Evolutionary conservation across 2,329 filamentous ascomycete species (phyloP), one percentile per base, ranked within the genome.

Genomic region (Boeremia exigua): DNA sequence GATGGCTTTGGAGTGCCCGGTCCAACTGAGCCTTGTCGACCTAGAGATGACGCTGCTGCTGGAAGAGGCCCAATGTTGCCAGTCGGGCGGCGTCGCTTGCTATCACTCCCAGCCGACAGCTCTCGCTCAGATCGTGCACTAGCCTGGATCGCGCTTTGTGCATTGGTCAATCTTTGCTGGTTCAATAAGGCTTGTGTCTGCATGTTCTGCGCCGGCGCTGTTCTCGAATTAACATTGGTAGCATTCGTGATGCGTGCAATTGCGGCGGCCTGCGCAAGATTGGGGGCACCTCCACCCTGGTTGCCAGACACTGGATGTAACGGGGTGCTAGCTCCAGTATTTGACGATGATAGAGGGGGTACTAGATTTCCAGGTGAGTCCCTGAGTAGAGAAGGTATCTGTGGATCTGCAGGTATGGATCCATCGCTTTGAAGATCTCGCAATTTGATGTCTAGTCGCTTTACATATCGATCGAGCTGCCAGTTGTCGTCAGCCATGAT

Each of bases 1-100:
- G 72, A 68, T 7, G 82, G 78, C 66, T 87, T 87, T 4, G 86
- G 86, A 1, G 86, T 88, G n/a, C 84, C 84, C 15, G 84, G 86
- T 0, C 85, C 86, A 11, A 86, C 75, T 0, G 85, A 88, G 0
- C 83, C 82, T 69, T 88, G 86, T 6, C 86, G 81, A 3, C 63
- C 70, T 7, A 88, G 78, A 15, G 83, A 85, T 8, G 84, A 86
- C 2, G 82, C 78, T 11, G 79, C 74, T 2, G 84, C 53, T 32
- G 74, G 85, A 0, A 87, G 77, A 17, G 78, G 80, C 5, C 81
- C 80, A 27, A 87, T 73, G 23, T 78, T 81, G 2, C 77, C 70
- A 56, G 84, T 84, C 5, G 85, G 76, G 17, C 84, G 82, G 27
- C 85, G 83, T 6, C 86, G 83, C 72, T 88, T 88, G 66, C 75